These are phyloP conservation scores for Dovyalis caffra DNA, from an alignment of 345 rosid species.

Conservation along the genomic window DNA sequence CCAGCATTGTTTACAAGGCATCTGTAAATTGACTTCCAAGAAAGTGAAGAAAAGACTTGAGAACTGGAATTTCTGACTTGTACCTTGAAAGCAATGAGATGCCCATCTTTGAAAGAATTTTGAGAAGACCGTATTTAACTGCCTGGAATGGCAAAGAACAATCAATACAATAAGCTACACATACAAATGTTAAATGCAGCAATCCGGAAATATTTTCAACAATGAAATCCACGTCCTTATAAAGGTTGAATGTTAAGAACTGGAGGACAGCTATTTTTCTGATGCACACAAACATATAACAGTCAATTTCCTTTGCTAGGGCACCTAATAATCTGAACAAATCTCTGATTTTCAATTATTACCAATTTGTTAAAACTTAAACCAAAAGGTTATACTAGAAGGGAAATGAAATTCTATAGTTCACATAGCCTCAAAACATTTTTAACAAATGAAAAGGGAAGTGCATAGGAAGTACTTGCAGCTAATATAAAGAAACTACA, in stretches of 20 bases:
- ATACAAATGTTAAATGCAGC: neutral
- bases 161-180: constrained; percentile 17
- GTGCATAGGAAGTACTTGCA: neutral
- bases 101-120: constrained; percentile 98
- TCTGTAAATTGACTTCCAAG: neutral
- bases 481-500: neutral
- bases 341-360: neutral
- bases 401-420: neutral
- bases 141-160: constrained; percentile 57
- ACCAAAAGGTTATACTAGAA: neutral
- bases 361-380: neutral
- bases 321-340: neutral
- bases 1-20: constrained; percentile 2
- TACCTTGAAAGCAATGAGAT: constrained; percentile 97
- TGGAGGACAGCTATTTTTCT: neutral
- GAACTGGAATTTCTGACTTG: constrained; percentile 9
- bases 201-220: neutral
- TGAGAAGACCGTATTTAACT: constrained; percentile 85
- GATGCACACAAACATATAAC: neutral
- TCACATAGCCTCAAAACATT: neutral
- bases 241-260: neutral
- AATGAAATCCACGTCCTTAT: neutral
- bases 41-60: neutral
- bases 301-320: neutral
- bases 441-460: constrained; percentile 5